phyloP scores from a whole-genome alignment of 345 rosid species.

The Gossypium herbaceum region DNA sequence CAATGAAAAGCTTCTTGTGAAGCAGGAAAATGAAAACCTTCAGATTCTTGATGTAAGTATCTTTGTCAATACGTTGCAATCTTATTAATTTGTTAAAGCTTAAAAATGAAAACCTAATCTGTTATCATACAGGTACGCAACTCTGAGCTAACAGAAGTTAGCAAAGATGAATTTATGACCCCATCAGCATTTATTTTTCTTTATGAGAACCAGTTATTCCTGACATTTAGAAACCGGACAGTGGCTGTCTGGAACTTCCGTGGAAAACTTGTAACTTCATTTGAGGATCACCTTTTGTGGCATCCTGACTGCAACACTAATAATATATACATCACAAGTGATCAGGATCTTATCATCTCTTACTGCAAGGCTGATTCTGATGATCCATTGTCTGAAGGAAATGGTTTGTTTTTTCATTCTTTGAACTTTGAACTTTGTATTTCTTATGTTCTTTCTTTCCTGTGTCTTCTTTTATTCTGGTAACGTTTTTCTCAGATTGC shows the following conservation, averaged over 20 bases:
- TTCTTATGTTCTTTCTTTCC: not conserved
- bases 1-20: slow-evolving; percentile 97
- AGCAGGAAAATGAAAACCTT: slow-evolving; percentile 96
- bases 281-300: slow-evolving; percentile 95
- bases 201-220: slow-evolving; percentile 90
- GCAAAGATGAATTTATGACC: slow-evolving; percentile 76
- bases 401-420: slow-evolving; percentile 37
- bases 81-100: not conserved
- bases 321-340: slow-evolving; percentile 91
- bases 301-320: slow-evolving; percentile 97
- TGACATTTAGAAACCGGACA: slow-evolving; percentile 79
- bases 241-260: slow-evolving; percentile 96
- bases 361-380: slow-evolving; percentile 95
- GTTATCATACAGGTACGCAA: slow-evolving; percentile 57
- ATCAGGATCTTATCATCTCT: slow-evolving; percentile 96
- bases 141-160: slow-evolving; percentile 75
- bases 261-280: slow-evolving; percentile 94
- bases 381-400: slow-evolving; percentile 87
- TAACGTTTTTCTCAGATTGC: not conserved
- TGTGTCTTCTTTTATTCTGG: not conserved
- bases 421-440: slow-evolving; percentile 5
- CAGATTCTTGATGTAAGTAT: slow-evolving; percentile 91
- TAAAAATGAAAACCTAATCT: not conserved
- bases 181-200: slow-evolving; percentile 95
- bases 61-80: not conserved